Conservation (phyloP, 306 rosid species). For the Alnus rubra region DNA sequence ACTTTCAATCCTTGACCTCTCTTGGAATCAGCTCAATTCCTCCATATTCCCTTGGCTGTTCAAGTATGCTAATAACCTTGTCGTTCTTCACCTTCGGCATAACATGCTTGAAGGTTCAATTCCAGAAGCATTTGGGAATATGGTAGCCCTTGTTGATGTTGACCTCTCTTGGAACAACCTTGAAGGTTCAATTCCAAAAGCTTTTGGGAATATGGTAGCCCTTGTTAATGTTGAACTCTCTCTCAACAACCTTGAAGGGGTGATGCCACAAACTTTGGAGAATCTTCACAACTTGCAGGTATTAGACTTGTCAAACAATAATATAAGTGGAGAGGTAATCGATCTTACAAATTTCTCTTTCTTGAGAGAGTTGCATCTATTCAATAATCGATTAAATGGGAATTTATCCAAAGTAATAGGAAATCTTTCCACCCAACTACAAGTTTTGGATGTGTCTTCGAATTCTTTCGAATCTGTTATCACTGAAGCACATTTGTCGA, state of each 20-base stretch:
- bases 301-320: not conserved
- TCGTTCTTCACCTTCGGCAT: fast-evolving
- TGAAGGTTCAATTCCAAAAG: too few species aligned
- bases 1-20: not conserved
- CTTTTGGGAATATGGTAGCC: too few species aligned
- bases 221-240: too few species aligned
- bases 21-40: not conserved
- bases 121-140: not conserved
- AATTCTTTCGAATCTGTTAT: not conserved
- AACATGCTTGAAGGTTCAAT: not conserved
- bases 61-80: not conserved
- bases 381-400: not conserved
- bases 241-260: not conserved
- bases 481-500: not conserved
- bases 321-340: not conserved
- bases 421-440: not conserved
- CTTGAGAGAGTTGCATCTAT: not conserved
- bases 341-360: not conserved
- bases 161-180: not conserved
- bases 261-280: constrained; percentile 5
- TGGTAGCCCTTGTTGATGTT: too few species aligned
- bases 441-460: not conserved
- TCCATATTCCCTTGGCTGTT: constrained; percentile 3
- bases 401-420: not conserved
- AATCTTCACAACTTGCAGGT: too few species aligned